Percentiles rank a stretch among this genome's conserved stretches.
These are phyloP conservation scores for Talaromyces sp. DNA, from an alignment of 2,329 filamentous ascomycete species.

Conservation along the genomic window DNA sequence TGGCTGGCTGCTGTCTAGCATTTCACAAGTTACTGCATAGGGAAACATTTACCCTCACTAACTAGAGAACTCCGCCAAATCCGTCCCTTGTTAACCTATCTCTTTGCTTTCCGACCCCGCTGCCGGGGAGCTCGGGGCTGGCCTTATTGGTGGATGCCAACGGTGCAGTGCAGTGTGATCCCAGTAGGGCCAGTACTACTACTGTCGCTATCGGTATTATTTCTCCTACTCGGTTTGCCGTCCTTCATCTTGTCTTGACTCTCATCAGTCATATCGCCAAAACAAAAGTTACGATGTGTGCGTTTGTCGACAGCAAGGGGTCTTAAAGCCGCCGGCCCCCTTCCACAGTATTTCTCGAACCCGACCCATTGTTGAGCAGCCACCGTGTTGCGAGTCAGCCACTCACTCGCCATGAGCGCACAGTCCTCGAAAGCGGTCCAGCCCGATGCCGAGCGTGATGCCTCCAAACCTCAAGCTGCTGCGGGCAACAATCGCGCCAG, in stretches of 20 bases:
- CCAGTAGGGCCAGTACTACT: too few species aligned
- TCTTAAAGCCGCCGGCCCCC: not conserved
- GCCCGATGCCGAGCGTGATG: not conserved
- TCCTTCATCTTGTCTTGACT: not conserved
- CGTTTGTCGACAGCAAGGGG: not conserved
- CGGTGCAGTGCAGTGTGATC: too few species aligned
- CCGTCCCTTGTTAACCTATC: not conserved
- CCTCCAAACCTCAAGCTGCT: not conserved
- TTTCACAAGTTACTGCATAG: too few species aligned
- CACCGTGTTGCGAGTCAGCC: not conserved
- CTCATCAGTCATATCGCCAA: not conserved
- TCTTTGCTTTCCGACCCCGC: not conserved
- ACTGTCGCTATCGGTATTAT: not conserved
- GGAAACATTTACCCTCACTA: too few species aligned
- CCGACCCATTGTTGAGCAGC: not conserved
- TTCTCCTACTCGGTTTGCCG: not conserved
- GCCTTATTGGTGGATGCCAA: too few species aligned
- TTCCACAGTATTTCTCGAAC: not conserved
- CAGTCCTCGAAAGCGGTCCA: not conserved
- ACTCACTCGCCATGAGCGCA: not conserved
- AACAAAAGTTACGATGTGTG: not conserved
- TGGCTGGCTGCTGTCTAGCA: too few species aligned
- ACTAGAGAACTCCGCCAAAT: not conserved
- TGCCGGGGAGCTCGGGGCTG: too few species aligned
- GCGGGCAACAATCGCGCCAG: too few species aligned